Percentiles rank a stretch among this genome's conserved stretches.
phyloP scores from a whole-genome alignment of 2,329 filamentous ascomycete species.

The Leptosphaerulina australis region DNA sequence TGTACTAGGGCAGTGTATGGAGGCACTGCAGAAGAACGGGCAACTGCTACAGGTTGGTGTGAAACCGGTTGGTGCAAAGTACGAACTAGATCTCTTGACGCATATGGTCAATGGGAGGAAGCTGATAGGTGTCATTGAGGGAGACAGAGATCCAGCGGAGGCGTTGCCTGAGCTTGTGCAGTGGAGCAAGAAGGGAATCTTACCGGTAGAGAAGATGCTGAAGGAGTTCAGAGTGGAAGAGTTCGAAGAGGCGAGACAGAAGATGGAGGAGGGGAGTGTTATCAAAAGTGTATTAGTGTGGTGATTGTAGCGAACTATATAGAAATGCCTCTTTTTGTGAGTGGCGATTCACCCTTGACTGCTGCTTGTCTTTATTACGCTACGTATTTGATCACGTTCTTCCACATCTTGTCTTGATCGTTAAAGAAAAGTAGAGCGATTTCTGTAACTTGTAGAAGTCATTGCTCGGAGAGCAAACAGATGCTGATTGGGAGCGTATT shows the following conservation, averaged over 20 bases:
- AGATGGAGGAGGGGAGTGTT: constrained; percentile 23
- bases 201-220: constrained; percentile 23
- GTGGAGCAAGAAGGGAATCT: constrained; percentile 17
- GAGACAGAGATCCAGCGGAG: constrained; percentile 22
- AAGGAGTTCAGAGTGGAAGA: constrained; percentile 18
- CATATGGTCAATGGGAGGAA: constrained; percentile 24
- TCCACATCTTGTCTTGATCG: too few species aligned
- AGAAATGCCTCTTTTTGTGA: too few species aligned
- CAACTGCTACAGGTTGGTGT: constrained; percentile 23
- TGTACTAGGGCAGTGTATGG: constrained; percentile 22
- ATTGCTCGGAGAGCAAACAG: too few species aligned
- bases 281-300: constrained; percentile 25
- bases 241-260: constrained; percentile 18
- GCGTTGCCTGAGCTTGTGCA: constrained; percentile 23
- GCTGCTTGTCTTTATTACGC: too few species aligned
- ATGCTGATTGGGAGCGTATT: too few species aligned
- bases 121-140: constrained; percentile 24
- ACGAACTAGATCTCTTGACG: constrained; percentile 22
- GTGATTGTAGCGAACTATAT: too few species aligned
- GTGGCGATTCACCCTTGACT: too few species aligned
- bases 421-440: too few species aligned
- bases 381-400: too few species aligned
- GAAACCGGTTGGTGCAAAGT: constrained; percentile 25
- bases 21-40: constrained; percentile 25
- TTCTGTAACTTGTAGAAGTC: too few species aligned